phyloP scores from a whole-genome alignment of 2,329 filamentous ascomycete genomes.

The Nemania bipapillata region DNA sequence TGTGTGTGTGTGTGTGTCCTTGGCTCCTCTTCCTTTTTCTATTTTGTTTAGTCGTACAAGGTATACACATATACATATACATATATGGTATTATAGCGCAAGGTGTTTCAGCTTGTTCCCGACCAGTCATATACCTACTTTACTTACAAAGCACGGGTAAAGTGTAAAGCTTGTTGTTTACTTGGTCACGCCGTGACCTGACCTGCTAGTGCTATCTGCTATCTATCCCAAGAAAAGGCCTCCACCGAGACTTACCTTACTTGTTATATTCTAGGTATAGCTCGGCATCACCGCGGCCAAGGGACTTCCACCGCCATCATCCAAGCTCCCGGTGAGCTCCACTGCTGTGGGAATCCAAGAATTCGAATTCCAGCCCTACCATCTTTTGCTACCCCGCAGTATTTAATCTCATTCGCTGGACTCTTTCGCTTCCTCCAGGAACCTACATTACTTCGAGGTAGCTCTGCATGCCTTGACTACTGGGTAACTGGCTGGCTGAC shows the following conservation, averaged over 20 bases:
- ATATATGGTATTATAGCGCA: slow-evolving; percentile 7
- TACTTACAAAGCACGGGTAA: no score
- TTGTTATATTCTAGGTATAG: slow-evolving; percentile 12
- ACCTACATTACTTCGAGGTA: slow-evolving; percentile 23
- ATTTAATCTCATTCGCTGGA: slow-evolving; percentile 35
- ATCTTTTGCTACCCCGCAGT: slow-evolving; percentile 36
- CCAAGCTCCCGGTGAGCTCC: slow-evolving; percentile 28
- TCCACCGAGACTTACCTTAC: no score
- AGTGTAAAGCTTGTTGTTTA: background rate
- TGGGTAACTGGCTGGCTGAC: no score
- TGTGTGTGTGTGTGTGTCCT: no score
- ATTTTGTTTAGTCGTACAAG: background rate
- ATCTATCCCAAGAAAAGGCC: background rate
- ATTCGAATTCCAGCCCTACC: slow-evolving; percentile 37
- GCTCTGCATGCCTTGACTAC: slow-evolving; percentile 14
- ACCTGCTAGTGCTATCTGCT: no score
- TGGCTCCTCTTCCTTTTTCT: background rate
- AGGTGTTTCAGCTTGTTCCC: background rate
- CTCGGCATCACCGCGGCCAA: slow-evolving; percentile 33
- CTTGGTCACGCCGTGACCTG: background rate
- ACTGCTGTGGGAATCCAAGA: slow-evolving; percentile 29
- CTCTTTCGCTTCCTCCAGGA: slow-evolving; percentile 14
- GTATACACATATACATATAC: no score
- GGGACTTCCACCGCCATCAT: slow-evolving; percentile 23
- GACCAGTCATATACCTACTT: background rate